Base-by-base conservation (phyloP, 805 yeast genomes). In the Wickerhamiella nectarea region DNA sequence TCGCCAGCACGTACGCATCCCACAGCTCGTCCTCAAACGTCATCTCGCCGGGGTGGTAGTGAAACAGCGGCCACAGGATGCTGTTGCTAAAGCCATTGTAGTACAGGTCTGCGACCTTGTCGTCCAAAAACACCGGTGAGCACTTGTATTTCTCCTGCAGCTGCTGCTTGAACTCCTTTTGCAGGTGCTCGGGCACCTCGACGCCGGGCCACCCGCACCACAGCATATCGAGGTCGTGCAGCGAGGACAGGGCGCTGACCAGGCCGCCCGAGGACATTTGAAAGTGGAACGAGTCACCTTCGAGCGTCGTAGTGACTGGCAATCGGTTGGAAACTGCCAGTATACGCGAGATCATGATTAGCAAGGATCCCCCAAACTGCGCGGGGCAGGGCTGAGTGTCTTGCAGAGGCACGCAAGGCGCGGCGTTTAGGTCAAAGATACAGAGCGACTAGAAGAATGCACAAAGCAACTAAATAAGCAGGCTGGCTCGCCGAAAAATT, bases 1-100 rank as follows among this genome's bases (percentile, higher is more conserved):
- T 91, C 4, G 97, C 98, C 60, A 86, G 91, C 43, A 85, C 82
- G 61, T 91, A 91, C 1, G 97, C 97, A 43, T 89, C 89, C 98
- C 98, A 91, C 1, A 96, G 94, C 18, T 44, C 76, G 60, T 91
- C 98, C 62, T 91, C 98, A 57, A 91, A 91, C 59, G 84, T 87
- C 81, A 93, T 91, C 62, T 93, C 98, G 48, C 97, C 98, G 0
- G 99, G 98, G 59, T 91, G 98, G 63, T 91, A 91, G 61, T 91
- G 99, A 68, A 91, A 91, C 48, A 93, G 65, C 1, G 99, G 99
- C 99, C 99, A 91, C 50, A 91, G 66, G 50, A 91, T 91, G 12
- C 94, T 81, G 63, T 91, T 91, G 50, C 85, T 75, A 63, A 93
- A 91, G 24, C 97, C 98, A 59, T 93, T 91, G 65, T 91, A 91